Evolutionary conservation across 164 flowering plant species (phyloP), one percentile per base, ranked within the genome.

Genomic region (Annona cherimola): DNA sequence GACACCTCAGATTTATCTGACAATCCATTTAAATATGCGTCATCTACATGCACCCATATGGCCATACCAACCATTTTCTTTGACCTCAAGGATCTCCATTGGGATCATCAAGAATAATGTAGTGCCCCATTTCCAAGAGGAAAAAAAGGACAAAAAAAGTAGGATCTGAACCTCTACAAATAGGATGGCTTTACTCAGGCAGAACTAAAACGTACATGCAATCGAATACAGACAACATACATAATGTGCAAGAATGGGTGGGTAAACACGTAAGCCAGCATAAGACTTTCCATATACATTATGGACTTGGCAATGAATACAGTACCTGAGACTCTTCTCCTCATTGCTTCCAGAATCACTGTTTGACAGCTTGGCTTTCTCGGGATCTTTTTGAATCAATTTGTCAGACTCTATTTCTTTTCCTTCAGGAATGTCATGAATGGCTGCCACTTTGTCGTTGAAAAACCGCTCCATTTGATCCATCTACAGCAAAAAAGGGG

Each of bases 381-480:
- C 80, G 19, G 90, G 86, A 66, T 91, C 80, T 50, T 84, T 79
- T 76, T 86, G 96, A 68, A 89, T 91, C 5, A 76, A 70, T 77
- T 75, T 81, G 76, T 89, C 96, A 76, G 90, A 92, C 11, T 75
- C 60, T 67, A 79, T 86, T 70, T 92, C 96, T 73, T 82, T 88
- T 2, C 72, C 87, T 74, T 81, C 84, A 61, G 83, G 73, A 9
- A 79, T 77, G 4, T 86, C 78, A 39, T 86, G 84, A 6, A 90
- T 84, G 2, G 44, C n/a, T 59, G 77, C 70, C 61, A 90, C 77
- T 68, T 88, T 86, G 0, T 89, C 93, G 70, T 84, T 84, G 79
- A 78, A 89, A 59, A 89, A 88, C n/a, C 84, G 64, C 59, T 88
- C 97, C 80, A 89, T 96, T 42, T 45, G 69, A 45, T 88, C 87